phyloP scores from a whole-genome alignment of 2,329 filamentous ascomycete genomes.

The Sclerotinia spermophila region DNA sequence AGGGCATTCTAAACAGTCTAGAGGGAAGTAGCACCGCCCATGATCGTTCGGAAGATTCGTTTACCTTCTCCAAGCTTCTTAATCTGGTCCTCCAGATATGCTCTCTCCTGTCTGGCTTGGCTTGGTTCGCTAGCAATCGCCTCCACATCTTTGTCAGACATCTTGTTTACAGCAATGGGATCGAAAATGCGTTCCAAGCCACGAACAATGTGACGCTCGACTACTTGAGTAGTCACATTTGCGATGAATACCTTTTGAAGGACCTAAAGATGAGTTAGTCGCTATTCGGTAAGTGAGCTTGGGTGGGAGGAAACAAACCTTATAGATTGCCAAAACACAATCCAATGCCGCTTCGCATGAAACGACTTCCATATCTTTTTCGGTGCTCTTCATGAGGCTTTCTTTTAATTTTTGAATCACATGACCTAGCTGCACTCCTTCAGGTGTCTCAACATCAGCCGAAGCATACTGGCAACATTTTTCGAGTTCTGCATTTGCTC shows the following conservation, averaged over 20 bases:
- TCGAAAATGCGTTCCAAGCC: constrained; percentile 23
- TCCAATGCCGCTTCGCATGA: constrained; percentile 36
- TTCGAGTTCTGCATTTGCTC: constrained; percentile 15
- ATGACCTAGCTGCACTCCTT: background rate
- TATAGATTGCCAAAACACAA: constrained; percentile 37
- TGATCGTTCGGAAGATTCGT: constrained; percentile 30
- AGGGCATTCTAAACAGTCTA: background rate
- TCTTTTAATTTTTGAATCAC: background rate
- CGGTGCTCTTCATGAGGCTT: background rate
- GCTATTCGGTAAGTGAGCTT: background rate
- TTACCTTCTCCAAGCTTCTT: constrained; percentile 31
- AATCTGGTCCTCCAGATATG: constrained; percentile 32
- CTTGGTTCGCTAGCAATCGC: constrained; percentile 32
- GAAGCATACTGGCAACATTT: background rate
- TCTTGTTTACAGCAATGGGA: constrained; percentile 20
- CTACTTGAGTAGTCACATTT: constrained; percentile 37
- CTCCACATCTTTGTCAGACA: constrained; percentile 22
- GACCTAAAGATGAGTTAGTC: constrained; percentile 28
- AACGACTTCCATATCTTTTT: constrained; percentile 34
- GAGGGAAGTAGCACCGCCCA: constrained; percentile 11
- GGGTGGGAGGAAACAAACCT: constrained; percentile 27
- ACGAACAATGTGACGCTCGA: constrained; percentile 26
- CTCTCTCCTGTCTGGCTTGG: constrained; percentile 26
- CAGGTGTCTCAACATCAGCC: background rate
- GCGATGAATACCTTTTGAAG: constrained; percentile 36